Conservation (phyloP, 345 rosid genomes). For the Orychophragmus violaceus region DNA sequence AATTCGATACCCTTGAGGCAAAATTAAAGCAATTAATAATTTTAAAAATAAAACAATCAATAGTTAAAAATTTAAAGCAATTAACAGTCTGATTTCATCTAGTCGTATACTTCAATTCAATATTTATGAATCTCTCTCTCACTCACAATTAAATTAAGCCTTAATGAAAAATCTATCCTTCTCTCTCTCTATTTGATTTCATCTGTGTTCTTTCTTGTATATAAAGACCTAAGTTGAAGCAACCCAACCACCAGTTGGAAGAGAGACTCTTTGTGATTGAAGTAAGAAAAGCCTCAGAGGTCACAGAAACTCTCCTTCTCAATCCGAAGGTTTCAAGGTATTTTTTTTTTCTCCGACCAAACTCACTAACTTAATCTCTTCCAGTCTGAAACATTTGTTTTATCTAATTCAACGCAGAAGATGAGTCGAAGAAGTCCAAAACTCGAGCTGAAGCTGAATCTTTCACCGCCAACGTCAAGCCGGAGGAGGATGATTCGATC, state of each 20-base stretch:
- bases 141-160: constrained; percentile 64
- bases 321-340: constrained; percentile 26
- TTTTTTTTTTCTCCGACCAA: constrained; percentile 19
- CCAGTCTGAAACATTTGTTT: not conserved
- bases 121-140: constrained; percentile 38
- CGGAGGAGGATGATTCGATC: constrained; percentile 42
- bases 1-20: constrained; percentile 26
- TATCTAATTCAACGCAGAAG: constrained; percentile 6
- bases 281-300: not conserved
- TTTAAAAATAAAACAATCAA: too few species aligned
- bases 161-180: constrained; percentile 53
- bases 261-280: constrained; percentile 21
- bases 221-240: constrained; percentile 45
- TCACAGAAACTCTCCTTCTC: constrained; percentile 13
- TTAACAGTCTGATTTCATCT: constrained; percentile 7
- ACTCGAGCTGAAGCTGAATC: constrained; percentile 85
- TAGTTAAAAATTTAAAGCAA: constrained; percentile 7
- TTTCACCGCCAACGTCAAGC: constrained; percentile 63
- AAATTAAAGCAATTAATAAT: constrained; percentile 12
- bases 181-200: constrained; percentile 27
- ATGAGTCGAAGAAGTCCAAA: constrained; percentile 88
- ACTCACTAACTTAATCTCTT: constrained; percentile 2
- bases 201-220: constrained; percentile 37
- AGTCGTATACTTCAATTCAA: constrained; percentile 37
- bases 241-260: constrained; percentile 31